Percentiles rank a stretch among this genome's conserved stretches.
Conservation (phyloP, 1,284 basidiomycete species). For the Fomitopsis betulina region DNA sequence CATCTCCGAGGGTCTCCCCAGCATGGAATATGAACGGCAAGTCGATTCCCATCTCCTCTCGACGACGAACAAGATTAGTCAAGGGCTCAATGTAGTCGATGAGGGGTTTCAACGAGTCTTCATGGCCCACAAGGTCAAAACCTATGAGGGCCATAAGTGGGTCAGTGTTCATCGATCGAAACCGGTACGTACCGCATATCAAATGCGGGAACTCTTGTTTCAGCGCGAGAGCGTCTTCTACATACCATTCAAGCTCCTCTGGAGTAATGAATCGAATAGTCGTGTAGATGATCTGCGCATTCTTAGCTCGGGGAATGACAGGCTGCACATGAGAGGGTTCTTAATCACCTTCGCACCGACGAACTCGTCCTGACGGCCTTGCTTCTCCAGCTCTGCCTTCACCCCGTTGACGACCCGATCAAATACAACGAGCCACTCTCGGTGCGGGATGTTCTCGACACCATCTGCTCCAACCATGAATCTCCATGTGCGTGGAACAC, state of each 20-base stretch:
- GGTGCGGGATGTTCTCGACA: constrained; percentile 50
- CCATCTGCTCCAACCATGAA: constrained; percentile 55
- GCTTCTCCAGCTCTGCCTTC: constrained; percentile 43
- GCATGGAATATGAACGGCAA: constrained; percentile 81
- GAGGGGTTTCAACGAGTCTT: constrained; percentile 60
- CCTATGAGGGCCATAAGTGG: constrained; percentile 33
- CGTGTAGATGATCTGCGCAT: constrained; percentile 62
- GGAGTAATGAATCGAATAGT: constrained; percentile 54
- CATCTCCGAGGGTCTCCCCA: constrained; percentile 75
- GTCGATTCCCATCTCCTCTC: constrained; percentile 53
- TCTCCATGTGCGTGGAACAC: constrained; percentile 13
- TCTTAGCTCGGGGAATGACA: neutral
- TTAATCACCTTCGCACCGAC: constrained; percentile 52
- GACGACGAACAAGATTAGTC: constrained; percentile 53
- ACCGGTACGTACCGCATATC: constrained; percentile 48
- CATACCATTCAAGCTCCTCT: constrained; percentile 60
- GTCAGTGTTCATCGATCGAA: neutral
- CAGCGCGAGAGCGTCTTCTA: constrained; percentile 68
- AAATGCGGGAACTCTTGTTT: constrained; percentile 74
- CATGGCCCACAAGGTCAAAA: constrained; percentile 79
- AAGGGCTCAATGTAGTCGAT: constrained; percentile 62
- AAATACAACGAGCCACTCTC: constrained; percentile 57
- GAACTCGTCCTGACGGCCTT: constrained; percentile 56
- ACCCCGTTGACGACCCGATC: constrained; percentile 52
- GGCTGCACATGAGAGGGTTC: neutral